phyloP scores from a whole-genome alignment of 2,329 filamentous ascomycete species.

The Colletotrichum camelliae region DNA sequence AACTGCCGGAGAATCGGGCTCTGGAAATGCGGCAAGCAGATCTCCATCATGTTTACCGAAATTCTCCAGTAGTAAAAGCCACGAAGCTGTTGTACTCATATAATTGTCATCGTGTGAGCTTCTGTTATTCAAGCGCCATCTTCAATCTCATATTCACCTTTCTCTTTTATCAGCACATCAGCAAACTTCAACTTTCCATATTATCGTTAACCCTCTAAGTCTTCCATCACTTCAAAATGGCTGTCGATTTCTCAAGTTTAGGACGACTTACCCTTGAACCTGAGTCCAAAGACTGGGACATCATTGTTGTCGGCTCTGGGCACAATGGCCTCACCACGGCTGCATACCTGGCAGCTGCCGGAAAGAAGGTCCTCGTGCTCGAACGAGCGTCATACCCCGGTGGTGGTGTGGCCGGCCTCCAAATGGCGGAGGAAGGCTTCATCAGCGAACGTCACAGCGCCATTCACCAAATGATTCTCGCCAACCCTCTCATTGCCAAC shows the following conservation, averaged over 20 bases:
- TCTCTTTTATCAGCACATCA: not conserved
- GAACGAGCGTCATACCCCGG: not conserved
- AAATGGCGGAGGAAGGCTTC: not conserved
- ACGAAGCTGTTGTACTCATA: not conserved
- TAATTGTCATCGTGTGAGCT: not conserved
- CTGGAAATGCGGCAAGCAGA: not conserved
- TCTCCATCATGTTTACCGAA: not conserved
- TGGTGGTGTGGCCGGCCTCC: not conserved
- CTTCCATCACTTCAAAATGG: not conserved
- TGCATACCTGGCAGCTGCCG: slow-evolving; percentile 12
- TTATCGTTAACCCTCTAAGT: rapidly evolving
- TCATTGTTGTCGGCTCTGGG: slow-evolving; percentile 13
- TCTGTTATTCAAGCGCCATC: not conserved
- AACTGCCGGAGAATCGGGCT: not conserved
- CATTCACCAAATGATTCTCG: not conserved
- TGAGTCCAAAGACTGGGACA: not conserved
- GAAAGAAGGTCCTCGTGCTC: slow-evolving; percentile 5
- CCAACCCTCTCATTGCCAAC: not conserved
- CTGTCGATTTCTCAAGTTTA: not conserved
- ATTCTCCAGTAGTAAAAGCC: not conserved
- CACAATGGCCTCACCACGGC: slow-evolving; percentile 18
- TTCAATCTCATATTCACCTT: not conserved
- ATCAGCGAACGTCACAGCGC: not conserved
- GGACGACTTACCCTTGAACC: not conserved
- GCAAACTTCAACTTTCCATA: not conserved